phyloP scores from a whole-genome alignment of 768 basidiomycete genomes.

The Lentinula guzmanii region DNA sequence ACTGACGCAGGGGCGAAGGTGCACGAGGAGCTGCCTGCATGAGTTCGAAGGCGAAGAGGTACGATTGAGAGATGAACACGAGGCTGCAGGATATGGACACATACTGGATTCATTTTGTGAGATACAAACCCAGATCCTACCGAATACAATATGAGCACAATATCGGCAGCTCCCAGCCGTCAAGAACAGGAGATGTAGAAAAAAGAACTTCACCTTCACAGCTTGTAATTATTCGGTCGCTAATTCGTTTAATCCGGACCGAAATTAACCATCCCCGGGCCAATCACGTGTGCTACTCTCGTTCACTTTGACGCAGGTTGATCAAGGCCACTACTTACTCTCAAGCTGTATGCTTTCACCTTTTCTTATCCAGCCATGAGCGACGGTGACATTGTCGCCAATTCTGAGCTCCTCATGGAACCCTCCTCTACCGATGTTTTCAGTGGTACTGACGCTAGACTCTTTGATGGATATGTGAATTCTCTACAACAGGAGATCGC shows the following conservation, averaged over 20 bases:
- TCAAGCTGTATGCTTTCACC: not conserved
- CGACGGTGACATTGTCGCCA: not conserved
- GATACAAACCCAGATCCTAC: not conserved
- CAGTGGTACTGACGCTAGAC: slow-evolving; percentile 35
- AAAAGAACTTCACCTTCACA: not conserved
- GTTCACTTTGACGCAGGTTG: not conserved
- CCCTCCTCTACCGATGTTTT: slow-evolving; percentile 22
- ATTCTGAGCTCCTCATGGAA: not conserved
- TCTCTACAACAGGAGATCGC: slow-evolving; percentile 48
- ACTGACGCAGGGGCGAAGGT: slow-evolving; percentile 1
- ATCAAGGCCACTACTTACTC: not conserved
- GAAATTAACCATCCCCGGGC: not conserved
- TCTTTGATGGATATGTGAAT: slow-evolving; percentile 45
- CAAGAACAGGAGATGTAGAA: not conserved
- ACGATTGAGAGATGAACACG: not conserved
- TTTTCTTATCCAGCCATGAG: not conserved
- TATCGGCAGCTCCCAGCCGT: not conserved
- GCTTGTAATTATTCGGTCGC: too few relatives aligned
- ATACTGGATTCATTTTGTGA: not conserved
- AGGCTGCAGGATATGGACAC: not conserved
- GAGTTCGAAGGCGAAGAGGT: not conserved
- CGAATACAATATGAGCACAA: not conserved
- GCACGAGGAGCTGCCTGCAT: not conserved
- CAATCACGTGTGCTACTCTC: not conserved
- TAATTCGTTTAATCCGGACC: not conserved